Evolutionary conservation across 306 rosid genomes (phyloP).

Genomic region (Ceratonia siliqua): DNA sequence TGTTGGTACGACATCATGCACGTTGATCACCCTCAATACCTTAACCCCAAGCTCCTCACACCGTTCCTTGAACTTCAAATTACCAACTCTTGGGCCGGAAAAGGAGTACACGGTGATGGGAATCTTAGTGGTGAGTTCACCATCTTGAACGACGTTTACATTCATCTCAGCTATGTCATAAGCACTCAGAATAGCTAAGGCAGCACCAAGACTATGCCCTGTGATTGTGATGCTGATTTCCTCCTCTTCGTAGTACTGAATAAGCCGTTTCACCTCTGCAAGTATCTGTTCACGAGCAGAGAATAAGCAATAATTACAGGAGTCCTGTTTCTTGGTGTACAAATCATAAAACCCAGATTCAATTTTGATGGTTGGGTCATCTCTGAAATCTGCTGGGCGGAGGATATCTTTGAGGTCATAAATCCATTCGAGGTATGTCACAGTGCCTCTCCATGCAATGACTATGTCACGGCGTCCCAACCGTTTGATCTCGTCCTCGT

Average conservation of each 20-base stretch:
- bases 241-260: conserved; percentile 50
- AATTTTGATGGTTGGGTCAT: conserved; percentile 50
- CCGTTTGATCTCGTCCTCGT: conserved; percentile 38
- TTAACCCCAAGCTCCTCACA: conserved; percentile 72
- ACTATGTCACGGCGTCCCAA: conserved; percentile 70
- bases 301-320: conserved; percentile 51
- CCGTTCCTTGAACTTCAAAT: conserved; percentile 58
- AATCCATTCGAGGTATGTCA: conserved; percentile 74
- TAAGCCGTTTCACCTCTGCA: conserved; percentile 53
- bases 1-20: conserved; percentile 62
- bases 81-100: conserved; percentile 74
- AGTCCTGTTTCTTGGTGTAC: conserved; percentile 60
- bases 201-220: conserved; percentile 74
- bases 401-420: conserved; percentile 64
- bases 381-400: conserved; percentile 29
- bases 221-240: conserved; percentile 63
- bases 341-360: conserved; percentile 68
- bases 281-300: conserved; percentile 73
- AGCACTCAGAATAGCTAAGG: conserved; percentile 55
- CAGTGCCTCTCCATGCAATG: conserved; percentile 73
- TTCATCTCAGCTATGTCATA: conserved; percentile 66
- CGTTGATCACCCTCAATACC: conserved; percentile 58
- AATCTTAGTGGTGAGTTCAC: not conserved
- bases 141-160: conserved; percentile 24
- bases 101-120: conserved; percentile 65